Base-by-base conservation (phyloP, 495 filamentous ascomycete species). In the Penicillium turbatum region DNA sequence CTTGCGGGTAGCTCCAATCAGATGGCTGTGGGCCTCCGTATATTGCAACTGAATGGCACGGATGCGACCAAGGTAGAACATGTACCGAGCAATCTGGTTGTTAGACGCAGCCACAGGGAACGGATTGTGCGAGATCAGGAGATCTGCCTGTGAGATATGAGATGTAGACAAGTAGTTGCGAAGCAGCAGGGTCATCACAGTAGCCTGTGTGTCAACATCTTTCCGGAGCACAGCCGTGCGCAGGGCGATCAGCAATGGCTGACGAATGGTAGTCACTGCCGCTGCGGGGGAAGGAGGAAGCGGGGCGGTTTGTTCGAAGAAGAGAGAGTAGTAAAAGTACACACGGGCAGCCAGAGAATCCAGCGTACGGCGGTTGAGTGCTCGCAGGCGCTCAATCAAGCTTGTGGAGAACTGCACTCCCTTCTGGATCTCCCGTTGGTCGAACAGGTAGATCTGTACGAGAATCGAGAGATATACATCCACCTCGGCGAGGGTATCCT, bases 271-370 rank as follows among this genome's bases (percentile, higher is more conserved):
- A 26, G 93, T 86, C 64, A 95, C 82, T 2, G 89, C 83, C 13
- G 92, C 89, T 55, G 86, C 82, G 15, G 89, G 86, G 17, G 90
- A 93, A 13, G 93, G 92, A 51, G 95, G 88, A 19, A 92, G 79
- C 11, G 91, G 91, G 47, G 83, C 80, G 39, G 92, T 80, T 71
- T 92, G 84, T 77, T 98, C 93, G 70, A 85, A 88, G 77, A 97
- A 97, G 50, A 97, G 75, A 41, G 88, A 89, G 71, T 89, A 95
- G 77, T 98, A 98, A 72, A 96, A 97, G 79, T 97, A 98, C 51
- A 93, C 89, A 66, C 92, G 91, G 36, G 93, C 90, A 44, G 91
- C 89, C 27, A 98, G 83, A 38, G 91, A 88, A 65, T 98, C 93
- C 54, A 98, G 75, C 13, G 93, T 96, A 51, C 93, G 86, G 47